Evolutionary conservation across 345 rosid genomes (phyloP).

Genomic region (Syzygium grande): DNA sequence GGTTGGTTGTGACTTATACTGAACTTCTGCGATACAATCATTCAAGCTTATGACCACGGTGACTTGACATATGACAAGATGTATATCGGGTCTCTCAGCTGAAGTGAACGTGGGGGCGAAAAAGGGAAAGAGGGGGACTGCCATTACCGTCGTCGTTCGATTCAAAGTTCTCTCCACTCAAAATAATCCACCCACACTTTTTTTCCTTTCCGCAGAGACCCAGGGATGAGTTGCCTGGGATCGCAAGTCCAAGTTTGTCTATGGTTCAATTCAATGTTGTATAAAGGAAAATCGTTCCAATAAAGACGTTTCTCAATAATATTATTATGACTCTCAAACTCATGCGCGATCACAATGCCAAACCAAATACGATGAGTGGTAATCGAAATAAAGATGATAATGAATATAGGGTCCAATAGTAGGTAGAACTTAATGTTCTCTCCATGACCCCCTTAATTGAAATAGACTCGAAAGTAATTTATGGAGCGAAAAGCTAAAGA

Average conservation of each 20-base stretch:
- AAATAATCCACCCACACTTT: neutral
- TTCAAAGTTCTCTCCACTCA: neutral
- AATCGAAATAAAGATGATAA: neutral
- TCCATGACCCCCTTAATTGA: neutral
- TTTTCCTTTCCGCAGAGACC: neutral
- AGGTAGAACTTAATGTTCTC: neutral
- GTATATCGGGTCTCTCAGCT: neutral
- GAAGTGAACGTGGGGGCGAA: neutral
- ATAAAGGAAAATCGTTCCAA: no score
- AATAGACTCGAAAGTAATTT: fast-evolving
- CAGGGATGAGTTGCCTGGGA: fast-evolving
- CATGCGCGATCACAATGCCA: neutral
- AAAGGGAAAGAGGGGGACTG: neutral
- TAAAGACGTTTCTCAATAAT: no score
- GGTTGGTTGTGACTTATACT: neutral
- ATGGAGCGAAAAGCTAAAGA: neutral
- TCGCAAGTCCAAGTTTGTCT: neutral
- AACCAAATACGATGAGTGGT: neutral
- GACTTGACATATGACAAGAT: neutral
- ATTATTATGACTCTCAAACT: neutral
- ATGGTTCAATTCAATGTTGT: no score
- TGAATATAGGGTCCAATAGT: neutral
- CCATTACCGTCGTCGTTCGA: neutral
- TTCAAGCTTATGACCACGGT: neutral
- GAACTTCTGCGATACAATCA: neutral